phyloP scores from a whole-genome alignment of 805 yeast species.

The Kuraishia molischiana region DNA sequence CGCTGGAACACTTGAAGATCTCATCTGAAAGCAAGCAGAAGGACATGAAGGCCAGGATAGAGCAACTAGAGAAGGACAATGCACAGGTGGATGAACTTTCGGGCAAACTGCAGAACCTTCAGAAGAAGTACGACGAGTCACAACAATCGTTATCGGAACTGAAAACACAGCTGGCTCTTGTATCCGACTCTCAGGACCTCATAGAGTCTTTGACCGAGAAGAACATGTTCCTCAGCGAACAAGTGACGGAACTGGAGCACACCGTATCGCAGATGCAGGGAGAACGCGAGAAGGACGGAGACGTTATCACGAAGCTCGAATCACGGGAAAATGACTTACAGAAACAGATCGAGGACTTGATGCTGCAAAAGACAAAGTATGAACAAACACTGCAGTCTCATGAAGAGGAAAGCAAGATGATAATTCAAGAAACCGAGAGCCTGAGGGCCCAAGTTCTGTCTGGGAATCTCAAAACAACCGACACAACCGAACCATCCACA shows the following conservation, averaged over 20 bases:
- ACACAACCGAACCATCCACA: not conserved
- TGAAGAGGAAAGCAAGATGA: not conserved
- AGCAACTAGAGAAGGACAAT: constrained; percentile 7
- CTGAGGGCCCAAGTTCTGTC: not conserved
- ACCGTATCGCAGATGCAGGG: not conserved
- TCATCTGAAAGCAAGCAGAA: constrained; percentile 10
- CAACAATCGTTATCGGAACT: constrained; percentile 13
- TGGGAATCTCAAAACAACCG: not conserved
- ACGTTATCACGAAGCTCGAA: not conserved
- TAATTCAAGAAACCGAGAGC: not conserved
- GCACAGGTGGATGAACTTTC: constrained; percentile 6
- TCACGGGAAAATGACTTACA: not conserved
- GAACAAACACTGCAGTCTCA: not conserved
- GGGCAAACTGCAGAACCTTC: constrained; percentile 12
- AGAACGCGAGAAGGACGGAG: not conserved
- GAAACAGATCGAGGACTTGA: not conserved
- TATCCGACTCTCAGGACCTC: constrained; percentile 19
- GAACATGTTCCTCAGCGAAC: constrained; percentile 11
- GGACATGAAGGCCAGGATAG: constrained; percentile 3
- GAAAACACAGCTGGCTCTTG: constrained; percentile 16
- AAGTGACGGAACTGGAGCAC: not conserved
- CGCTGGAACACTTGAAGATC: constrained; percentile 10
- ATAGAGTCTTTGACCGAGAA: constrained; percentile 24
- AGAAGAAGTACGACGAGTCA: constrained; percentile 4
- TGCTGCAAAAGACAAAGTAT: not conserved